Base-by-base conservation (phyloP, 2,329 filamentous ascomycete species). In the Metarhizium rileyi region DNA sequence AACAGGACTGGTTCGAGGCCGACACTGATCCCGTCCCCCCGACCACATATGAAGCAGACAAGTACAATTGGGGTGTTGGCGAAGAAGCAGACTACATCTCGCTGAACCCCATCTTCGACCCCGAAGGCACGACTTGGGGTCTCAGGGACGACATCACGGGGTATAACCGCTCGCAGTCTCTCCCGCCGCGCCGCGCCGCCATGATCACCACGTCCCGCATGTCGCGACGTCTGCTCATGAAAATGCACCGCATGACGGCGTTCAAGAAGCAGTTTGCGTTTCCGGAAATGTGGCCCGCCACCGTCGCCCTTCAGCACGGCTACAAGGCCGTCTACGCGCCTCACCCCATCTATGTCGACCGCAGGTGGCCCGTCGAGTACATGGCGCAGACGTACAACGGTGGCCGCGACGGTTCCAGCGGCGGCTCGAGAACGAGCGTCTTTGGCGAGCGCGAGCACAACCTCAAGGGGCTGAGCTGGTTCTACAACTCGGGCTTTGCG, bases 251-350 rank as follows among this genome's bases (percentile, higher is more conserved):
- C 49, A 90, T 95, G 71, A 95, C 90, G 4, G 81, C 83, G 27
- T 78, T 87, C 59, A 84, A 85, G 62, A 90, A 90, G 59, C 87
- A 94, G 66, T 87, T 87, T 55, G 94, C 93, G 72, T 95, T 95
- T 64, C 87, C 90, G 0, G 91, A 97, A 67, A 96, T 96, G 90
- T 96, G 89, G 89, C 88, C 90, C 0, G 84, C 85, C 1, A 93
- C 87, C 0, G 83, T 87, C 1, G 87, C 90, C 1, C 76, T 97
- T 9, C 90, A 96, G 52, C 90, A 96, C 64, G 91, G 91, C 10
- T 83, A 87, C 70, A 97, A 96, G 71, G 90, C 88, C 35, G 90
- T 96, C 14, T 95, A 86, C 56, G 89, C 84, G 2, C 91, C 91
- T 1, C 91, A 97, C 60, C 88, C 90, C 1, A 77, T 95, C 49